phyloP scores from a whole-genome alignment of 148 eudicot genomes.

The Euryodendron excelsum region DNA sequence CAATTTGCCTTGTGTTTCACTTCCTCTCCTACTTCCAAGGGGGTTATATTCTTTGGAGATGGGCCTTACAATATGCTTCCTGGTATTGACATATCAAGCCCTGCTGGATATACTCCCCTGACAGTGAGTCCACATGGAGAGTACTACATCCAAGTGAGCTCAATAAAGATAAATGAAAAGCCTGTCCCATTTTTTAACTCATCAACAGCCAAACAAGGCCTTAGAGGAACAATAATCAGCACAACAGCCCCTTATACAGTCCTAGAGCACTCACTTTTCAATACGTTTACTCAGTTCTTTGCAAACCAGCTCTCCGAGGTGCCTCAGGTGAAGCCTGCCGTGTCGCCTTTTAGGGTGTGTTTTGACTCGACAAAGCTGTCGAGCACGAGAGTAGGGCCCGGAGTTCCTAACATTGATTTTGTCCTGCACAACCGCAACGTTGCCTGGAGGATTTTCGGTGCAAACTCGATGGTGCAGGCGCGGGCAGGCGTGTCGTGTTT shows the following conservation, averaged over 20 bases:
- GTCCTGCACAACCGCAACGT: constrained; percentile 33
- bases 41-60: constrained; percentile 59
- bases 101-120: constrained; percentile 40
- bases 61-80: constrained; percentile 38
- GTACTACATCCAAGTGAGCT: constrained; percentile 45
- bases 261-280: constrained; percentile 27
- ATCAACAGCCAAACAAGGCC: constrained; percentile 26
- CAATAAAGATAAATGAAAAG: constrained; percentile 42
- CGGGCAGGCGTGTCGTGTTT: constrained; percentile 44
- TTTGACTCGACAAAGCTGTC: constrained; percentile 38
- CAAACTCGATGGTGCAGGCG: constrained; percentile 51
- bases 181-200: constrained; percentile 36
- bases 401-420: constrained; percentile 46
- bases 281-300: constrained; percentile 17
- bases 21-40: constrained; percentile 22
- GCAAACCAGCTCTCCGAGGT: constrained; percentile 12
- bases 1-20: constrained; percentile 50
- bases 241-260: constrained; percentile 33
- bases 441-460: constrained; percentile 47
- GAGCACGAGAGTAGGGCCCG: constrained; percentile 26
- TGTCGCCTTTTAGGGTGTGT: constrained; percentile 49
- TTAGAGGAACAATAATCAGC: constrained; percentile 24
- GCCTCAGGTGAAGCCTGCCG: constrained; percentile 26
- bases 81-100: constrained; percentile 27
- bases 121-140: constrained; percentile 45